Evolutionary conservation across 441 rosid genomes (phyloP).

Genomic region (Adansonia rubrostipa): DNA sequence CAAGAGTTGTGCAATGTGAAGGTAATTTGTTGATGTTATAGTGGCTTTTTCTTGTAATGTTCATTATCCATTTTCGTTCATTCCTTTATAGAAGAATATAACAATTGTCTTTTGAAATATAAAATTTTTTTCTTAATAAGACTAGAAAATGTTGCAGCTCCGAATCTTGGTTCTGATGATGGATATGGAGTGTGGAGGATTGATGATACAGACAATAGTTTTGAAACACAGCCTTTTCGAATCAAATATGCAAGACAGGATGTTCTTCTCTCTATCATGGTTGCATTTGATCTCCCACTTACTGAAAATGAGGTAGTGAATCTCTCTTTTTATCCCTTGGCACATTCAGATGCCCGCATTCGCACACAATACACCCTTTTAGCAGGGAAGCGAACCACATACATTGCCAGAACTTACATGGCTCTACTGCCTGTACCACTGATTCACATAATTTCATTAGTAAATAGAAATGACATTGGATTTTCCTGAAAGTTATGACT

Average conservation of each 20-base stretch:
- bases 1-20: constrained; percentile 95
- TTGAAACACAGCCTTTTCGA: constrained; percentile 84
- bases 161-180: constrained; percentile 57
- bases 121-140: background rate
- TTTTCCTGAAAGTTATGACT: constrained; percentile 6
- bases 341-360: too few species aligned
- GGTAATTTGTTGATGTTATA: constrained; percentile 44
- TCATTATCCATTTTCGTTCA: background rate
- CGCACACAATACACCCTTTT: background rate
- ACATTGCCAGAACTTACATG: background rate
- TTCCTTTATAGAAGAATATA: background rate
- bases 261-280: constrained; percentile 74
- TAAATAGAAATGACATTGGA: constrained; percentile 8
- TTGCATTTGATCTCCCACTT: constrained; percentile 72
- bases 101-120: background rate
- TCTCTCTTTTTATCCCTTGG: constrained; percentile 9
- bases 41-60: constrained; percentile 3
- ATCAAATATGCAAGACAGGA: constrained; percentile 90
- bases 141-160: constrained; percentile 47
- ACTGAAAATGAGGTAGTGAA: constrained; percentile 59
- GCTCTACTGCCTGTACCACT: background rate
- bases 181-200: constrained; percentile 79
- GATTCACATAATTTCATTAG: constrained; percentile 3
- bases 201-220: constrained; percentile 80
- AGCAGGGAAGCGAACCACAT: background rate